Evolutionary conservation across 805 yeast genomes (phyloP), one percentile per base, ranked within the genome.

Genomic region (Yarrowia phangngaensis): DNA sequence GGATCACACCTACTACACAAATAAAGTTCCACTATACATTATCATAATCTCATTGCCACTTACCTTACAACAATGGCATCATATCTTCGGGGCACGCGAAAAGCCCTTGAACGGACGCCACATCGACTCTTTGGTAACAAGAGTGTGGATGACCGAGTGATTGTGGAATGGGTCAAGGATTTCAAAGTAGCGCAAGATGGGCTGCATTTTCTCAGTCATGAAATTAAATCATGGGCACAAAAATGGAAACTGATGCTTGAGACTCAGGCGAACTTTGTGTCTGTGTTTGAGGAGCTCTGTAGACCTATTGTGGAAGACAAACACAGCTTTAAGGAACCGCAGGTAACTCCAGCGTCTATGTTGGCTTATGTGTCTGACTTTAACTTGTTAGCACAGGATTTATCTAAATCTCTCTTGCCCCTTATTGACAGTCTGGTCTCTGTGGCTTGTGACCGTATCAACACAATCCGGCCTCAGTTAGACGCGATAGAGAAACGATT

Each of bases 31-130:
- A 23, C 14, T 14, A 22, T 7, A 22, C 9, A 22, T 22, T 22
- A 8, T 8, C 9, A 8, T 9, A 9, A 7, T 8, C 24, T 8
- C 24, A 22, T 9, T 8, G 9, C 24, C 24, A 22, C 9, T 9
- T 9, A 22, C 9, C 7, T 9, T 9, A 22, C 24, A 22, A 9
- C 24, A 7, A 38, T 38, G 45, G 20, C 32, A 9, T 38, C 45
- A 32, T 38, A 38, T 9, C 32, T 38, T 22, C 32, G 45, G 40
- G 69, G 69, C 19, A 58, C 67, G 22, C 60, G 61, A 46, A 65
- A 65, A 53, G 68, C 68, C 22, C 55, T 65, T 26, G 63, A 56
- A 35, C 56, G 69, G 31, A 57, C 68, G 3, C 69, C 69, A 14
- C 69, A 65, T 53, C 56, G 62, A 17, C 53, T 64, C 13, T 45